phyloP scores from a whole-genome alignment of 2,329 filamentous ascomycete genomes.

The Ophiostoma piceae region DNA sequence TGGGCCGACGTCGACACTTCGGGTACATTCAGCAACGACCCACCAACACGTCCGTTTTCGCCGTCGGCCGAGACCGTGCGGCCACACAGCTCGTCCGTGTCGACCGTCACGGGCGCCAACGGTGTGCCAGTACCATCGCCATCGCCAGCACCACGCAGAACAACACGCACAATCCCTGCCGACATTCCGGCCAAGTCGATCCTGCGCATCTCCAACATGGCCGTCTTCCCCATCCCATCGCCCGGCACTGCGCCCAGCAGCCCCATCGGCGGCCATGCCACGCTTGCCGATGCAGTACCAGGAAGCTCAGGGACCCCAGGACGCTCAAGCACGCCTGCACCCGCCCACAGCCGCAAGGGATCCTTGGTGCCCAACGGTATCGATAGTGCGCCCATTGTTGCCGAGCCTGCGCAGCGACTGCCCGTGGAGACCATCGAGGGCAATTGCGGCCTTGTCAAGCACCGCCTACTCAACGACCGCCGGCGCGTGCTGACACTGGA shows the following conservation, averaged over 20 bases:
- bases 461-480: slow-evolving; percentile 84
- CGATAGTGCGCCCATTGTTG: slow-evolving; percentile 38
- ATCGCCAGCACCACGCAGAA: slow-evolving; percentile 15
- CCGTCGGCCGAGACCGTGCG: slow-evolving; percentile 23
- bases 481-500: slow-evolving; percentile 85
- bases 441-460: slow-evolving; percentile 90
- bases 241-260: not conserved
- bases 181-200: slow-evolving; percentile 74
- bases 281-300: slow-evolving; percentile 26
- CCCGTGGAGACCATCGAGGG: slow-evolving; percentile 85
- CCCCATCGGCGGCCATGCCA: slow-evolving; percentile 42
- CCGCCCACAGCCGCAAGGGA: slow-evolving; percentile 44
- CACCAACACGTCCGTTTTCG: slow-evolving; percentile 9
- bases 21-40: slow-evolving; percentile 16
- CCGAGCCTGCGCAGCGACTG: slow-evolving; percentile 60
- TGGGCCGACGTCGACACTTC: slow-evolving; percentile 84
- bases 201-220: slow-evolving; percentile 77
- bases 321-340: not conserved
- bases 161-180: slow-evolving; percentile 41
- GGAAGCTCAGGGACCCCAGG: slow-evolving; percentile 24
- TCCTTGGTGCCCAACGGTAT: slow-evolving; percentile 48
- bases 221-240: slow-evolving; percentile 36
- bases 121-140: slow-evolving; percentile 23
- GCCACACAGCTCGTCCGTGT: slow-evolving; percentile 30
- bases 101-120: slow-evolving; percentile 36